Evolutionary conservation across 768 basidiomycete species (phyloP), one percentile per base, ranked within the genome.

Genomic region (Macrolepiota fuliginosa): DNA sequence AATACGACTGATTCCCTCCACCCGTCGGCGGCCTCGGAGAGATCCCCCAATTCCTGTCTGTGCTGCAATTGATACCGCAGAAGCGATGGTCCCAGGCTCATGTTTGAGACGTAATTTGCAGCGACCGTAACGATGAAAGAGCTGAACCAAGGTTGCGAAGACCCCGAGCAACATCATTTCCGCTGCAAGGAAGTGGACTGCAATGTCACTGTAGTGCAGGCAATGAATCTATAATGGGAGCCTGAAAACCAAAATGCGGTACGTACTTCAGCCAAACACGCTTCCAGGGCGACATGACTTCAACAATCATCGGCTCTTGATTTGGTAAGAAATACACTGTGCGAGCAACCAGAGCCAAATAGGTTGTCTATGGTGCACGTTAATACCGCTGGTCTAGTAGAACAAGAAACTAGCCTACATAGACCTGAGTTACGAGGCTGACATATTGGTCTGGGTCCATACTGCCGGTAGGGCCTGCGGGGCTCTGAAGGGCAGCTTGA

Each of bases 211-310:
- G 59, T 19, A 27, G 25, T 45, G 10, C 22, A n/a, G n/a, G n/a
- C 32, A 54, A 36, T 50, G 19, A 52, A 50, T 19, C n/a, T 47
- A 12, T 10, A n/a, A 24, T 10, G 0, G 46, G 45, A 19, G 45
- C 2, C 13, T 53, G n/a, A n/a, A n/a, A n/a, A 24, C 11, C n/a
- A n/a, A n/a, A n/a, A 25, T 15, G 12, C 17, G 2, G 7, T 10
- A 60, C 73, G 29, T 68, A 83, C 83, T 77, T 81, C 39, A 87
- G 65, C 73, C 75, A 84, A 32, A 85, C 71, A 5, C 82, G 79
- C 51, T 78, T 75, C 60, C 75, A 69, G 64, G 79, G 73, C 0
- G 81, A 80, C 58, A 73, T 77, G 15, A 83, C 70, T 50, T 77
- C 74, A 12, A 82, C 67, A 6, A 67, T 68, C 19, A 85, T 68